Percentiles rank a stretch among this genome's conserved stretches.
Conservation (phyloP, 345 rosid genomes). For the Corchorus capsularis region DNA sequence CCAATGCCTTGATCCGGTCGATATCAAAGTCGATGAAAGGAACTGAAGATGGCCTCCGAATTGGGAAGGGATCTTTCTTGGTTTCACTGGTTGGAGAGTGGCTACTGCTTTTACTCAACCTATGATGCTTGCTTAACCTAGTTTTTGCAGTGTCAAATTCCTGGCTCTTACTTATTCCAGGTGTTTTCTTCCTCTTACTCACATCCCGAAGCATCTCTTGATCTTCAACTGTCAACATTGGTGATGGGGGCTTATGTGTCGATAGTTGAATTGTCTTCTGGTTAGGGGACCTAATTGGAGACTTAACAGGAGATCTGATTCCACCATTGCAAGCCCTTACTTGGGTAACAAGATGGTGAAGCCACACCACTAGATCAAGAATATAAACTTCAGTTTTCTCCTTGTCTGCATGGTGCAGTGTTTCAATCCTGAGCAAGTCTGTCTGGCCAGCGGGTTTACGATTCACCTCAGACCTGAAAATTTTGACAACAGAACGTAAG, state of each 20-base stretch:
- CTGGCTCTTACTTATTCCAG: slow-evolving; percentile 97
- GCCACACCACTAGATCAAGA: slow-evolving; percentile 87
- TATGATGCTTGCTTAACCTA: slow-evolving; percentile 68
- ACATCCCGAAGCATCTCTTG: slow-evolving; percentile 94
- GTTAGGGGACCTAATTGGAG: slow-evolving; percentile 83
- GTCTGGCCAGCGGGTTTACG: slow-evolving; percentile 69
- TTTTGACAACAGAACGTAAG: slow-evolving; percentile 15
- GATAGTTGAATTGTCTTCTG: slow-evolving; percentile 54
- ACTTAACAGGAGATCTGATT: slow-evolving; percentile 77
- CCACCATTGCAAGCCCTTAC: slow-evolving; percentile 69
- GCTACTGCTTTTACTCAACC: slow-evolving; percentile 92
- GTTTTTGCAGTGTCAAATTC: slow-evolving; percentile 72
- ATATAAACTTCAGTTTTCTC: slow-evolving; percentile 81
- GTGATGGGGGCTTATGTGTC: slow-evolving; percentile 42
- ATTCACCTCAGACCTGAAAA: slow-evolving; percentile 68
- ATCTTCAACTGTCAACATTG: slow-evolving; percentile 71
- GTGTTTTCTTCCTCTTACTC: slow-evolving; percentile 75
- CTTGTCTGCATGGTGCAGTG: slow-evolving; percentile 93
- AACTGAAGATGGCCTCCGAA: slow-evolving; percentile 64
- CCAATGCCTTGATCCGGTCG: slow-evolving; percentile 82
- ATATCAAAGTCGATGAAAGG: slow-evolving; percentile 77
- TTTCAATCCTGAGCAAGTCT: slow-evolving; percentile 85
- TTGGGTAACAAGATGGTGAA: slow-evolving; percentile 83
- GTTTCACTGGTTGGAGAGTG: slow-evolving; percentile 69
- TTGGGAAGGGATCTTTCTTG: slow-evolving; percentile 64